Evolutionary conservation across 2,329 filamentous ascomycete genomes (phyloP).

Genomic region (Colletotrichum sublineola): DNA sequence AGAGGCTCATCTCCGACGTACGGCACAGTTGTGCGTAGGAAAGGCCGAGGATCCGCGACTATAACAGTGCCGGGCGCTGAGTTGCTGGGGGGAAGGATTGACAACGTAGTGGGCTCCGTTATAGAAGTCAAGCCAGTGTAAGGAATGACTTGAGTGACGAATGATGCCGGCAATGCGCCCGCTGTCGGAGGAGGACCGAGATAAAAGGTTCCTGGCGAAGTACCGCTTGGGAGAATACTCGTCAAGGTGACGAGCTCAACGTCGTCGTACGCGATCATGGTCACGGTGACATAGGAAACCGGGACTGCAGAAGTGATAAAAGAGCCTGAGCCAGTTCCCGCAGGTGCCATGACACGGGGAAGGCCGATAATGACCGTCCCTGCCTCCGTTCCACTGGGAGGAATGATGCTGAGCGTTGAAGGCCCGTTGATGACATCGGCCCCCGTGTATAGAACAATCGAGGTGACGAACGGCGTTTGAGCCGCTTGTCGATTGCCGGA

Average conservation of each 20-base stretch:
- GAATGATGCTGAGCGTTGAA: constrained; percentile 32
- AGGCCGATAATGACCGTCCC: constrained; percentile 34
- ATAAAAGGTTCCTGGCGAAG: constrained; percentile 3
- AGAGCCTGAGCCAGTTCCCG: not conserved
- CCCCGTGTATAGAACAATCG: constrained; percentile 24
- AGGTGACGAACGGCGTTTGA: constrained; percentile 2
- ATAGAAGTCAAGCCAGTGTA: not conserved
- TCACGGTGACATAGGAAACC: constrained; percentile 9
- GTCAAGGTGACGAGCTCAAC: not conserved
- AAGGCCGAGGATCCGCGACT: constrained; percentile 8
- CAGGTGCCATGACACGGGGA: not conserved
- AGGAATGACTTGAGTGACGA: not conserved
- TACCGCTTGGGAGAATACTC: constrained; percentile 5
- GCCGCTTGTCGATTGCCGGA: not conserved
- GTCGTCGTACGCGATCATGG: not conserved
- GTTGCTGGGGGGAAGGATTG: not conserved
- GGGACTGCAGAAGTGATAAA: constrained; percentile 19
- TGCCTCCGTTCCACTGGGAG: constrained; percentile 23
- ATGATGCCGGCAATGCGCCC: not conserved
- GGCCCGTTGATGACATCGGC: constrained; percentile 10
- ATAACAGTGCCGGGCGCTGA: not conserved
- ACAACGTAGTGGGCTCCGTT: not conserved
- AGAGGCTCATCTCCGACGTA: not conserved
- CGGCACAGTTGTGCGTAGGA: not conserved
- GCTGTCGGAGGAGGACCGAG: constrained; percentile 18